A percentile compares a stretch with the other conserved stretches of the same genome.
Evolutionary conservation across 2,329 filamentous ascomycete genomes (phyloP).

Genomic region (Madurella fahalii): DNA sequence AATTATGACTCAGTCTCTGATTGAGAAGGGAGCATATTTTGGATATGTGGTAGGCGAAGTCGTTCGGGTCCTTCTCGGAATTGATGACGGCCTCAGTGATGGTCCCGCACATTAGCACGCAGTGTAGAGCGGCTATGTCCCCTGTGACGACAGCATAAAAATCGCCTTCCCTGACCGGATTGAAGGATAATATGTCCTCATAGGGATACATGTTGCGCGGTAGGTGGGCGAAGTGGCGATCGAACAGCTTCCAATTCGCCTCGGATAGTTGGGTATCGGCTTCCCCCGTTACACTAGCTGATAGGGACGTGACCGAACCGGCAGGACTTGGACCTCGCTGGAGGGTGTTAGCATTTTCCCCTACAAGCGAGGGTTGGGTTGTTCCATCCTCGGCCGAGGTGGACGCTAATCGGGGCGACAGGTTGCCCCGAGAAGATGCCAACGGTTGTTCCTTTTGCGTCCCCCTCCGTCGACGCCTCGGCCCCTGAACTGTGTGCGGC

Average conservation of each 20-base stretch:
- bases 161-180: slow-evolving; percentile 26
- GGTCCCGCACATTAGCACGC: slow-evolving; percentile 31
- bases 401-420: slow-evolving; percentile 6
- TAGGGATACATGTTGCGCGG: slow-evolving; percentile 33
- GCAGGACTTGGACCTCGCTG: not conserved
- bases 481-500: slow-evolving; percentile 9
- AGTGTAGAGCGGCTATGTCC: slow-evolving; percentile 28
- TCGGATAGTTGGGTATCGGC: slow-evolving; percentile 17
- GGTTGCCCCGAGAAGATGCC: slow-evolving; percentile 3
- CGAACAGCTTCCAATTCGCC: slow-evolving; percentile 28
- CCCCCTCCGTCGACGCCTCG: slow-evolving; percentile 12
- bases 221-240: slow-evolving; percentile 27
- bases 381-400: slow-evolving; percentile 1
- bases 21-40: slow-evolving; percentile 28
- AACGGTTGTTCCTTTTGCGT: slow-evolving; percentile 9
- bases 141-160: slow-evolving; percentile 28
- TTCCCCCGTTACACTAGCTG: not conserved
- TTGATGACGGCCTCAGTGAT: slow-evolving; percentile 26
- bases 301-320: not conserved
- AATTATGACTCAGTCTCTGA: slow-evolving; percentile 21
- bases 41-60: slow-evolving; percentile 26
- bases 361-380: not conserved
- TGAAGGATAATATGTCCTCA: slow-evolving; percentile 32
- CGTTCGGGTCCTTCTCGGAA: slow-evolving; percentile 13
- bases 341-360: not conserved